Conservation (phyloP, 257 asterid species). For the Solanum peruvianum region DNA sequence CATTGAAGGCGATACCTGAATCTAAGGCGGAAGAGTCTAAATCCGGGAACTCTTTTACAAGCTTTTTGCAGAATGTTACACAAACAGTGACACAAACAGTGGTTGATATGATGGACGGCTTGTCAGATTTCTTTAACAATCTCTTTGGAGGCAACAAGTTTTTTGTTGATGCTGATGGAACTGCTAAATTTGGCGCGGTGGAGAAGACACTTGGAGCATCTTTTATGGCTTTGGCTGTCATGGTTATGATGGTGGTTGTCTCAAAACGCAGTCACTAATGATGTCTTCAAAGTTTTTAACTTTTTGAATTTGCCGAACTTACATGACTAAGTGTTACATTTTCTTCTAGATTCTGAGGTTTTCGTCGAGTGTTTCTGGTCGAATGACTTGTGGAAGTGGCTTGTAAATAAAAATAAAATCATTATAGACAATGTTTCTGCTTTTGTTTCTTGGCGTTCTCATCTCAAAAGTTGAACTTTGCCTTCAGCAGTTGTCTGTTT, state of each 20-base stretch:
- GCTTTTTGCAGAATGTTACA: slow-evolving; percentile 22
- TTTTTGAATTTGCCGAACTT: slow-evolving; percentile 14
- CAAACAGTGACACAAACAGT: slow-evolving; percentile 33
- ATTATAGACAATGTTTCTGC: neutral
- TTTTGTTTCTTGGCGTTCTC: neutral
- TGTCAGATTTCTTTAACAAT: slow-evolving; percentile 46
- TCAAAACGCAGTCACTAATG: slow-evolving; percentile 11
- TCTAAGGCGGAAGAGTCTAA: slow-evolving; percentile 1
- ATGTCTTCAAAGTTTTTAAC: neutral
- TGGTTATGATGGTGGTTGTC: slow-evolving; percentile 30
- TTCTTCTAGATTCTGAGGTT: neutral
- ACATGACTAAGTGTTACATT: neutral
- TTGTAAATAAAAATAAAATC: neutral
- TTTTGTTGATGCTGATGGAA: slow-evolving; percentile 15
- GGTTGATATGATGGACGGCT: slow-evolving; percentile 46
- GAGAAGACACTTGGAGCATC: slow-evolving; percentile 37
- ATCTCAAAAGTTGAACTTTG: neutral
- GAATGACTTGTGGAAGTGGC: neutral
- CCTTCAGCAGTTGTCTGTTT: neutral
- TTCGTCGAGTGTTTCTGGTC: neutral
- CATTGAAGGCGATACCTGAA: neutral
- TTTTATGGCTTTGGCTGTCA: slow-evolving; percentile 55
- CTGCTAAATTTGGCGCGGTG: slow-evolving; percentile 5
- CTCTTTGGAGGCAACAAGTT: slow-evolving; percentile 36
- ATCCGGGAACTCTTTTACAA: slow-evolving; percentile 1